Percentiles rank a stretch among this genome's conserved stretches.
phyloP scores from a whole-genome alignment of 2,329 filamentous ascomycete genomes.

The Aspergillus costaricaensis region DNA sequence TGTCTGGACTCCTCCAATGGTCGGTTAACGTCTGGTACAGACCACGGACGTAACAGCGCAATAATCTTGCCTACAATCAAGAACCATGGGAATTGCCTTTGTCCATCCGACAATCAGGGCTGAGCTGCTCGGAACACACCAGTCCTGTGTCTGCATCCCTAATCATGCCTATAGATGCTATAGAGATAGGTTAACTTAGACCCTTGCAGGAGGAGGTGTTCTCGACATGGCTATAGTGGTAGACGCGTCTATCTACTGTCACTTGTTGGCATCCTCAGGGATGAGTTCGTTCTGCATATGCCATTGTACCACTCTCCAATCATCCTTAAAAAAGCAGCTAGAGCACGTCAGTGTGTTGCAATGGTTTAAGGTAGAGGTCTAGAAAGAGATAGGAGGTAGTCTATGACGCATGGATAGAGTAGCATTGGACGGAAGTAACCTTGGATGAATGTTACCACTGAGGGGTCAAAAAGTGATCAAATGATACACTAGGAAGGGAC shows the following conservation, averaged over 20 bases:
- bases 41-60: constrained; percentile 17
- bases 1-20: constrained; percentile 9
- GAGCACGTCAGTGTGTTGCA: constrained; percentile 17
- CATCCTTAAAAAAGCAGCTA: neutral
- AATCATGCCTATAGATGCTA: neutral
- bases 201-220: neutral
- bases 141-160: neutral
- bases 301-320: no score
- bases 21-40: constrained; percentile 1
- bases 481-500: neutral
- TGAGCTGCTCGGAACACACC: neutral
- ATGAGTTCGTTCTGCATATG: neutral
- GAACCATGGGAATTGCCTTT: neutral
- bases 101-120: neutral
- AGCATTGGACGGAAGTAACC: constrained; percentile 19
- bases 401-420: constrained; percentile 26
- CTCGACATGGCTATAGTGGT: neutral
- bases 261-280: neutral
- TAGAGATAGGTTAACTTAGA: neutral
- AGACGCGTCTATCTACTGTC: neutral
- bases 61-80: neutral
- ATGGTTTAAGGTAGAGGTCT: neutral
- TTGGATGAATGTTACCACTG: neutral
- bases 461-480: neutral
- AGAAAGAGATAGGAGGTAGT: neutral